Base-by-base conservation (phyloP, 1,139 yeast species). In the Debaryomycetaceae sp. region DNA sequence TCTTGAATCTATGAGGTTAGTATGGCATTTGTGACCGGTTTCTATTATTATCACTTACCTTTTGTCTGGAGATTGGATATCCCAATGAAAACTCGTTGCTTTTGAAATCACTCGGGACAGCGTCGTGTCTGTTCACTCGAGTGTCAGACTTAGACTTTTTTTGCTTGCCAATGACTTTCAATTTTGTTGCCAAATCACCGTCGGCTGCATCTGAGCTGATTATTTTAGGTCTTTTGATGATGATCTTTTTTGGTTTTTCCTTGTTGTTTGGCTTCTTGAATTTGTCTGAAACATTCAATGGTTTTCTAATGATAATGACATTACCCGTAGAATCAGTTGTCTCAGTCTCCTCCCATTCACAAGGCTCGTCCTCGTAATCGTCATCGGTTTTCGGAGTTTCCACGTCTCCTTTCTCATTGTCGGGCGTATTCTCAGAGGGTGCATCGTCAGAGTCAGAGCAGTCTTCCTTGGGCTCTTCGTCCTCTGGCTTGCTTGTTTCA, bases 331-430 rank as follows among this genome's bases (percentile, higher is more conserved):
- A 46, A 41, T 60, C 64, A n/a, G 50, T 43, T 2, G 55, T 40
- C 38, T 60, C 56, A 34, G 53, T 55, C 47, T 62, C 66, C 46
- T 61, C 65, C 65, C 66, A 62, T 48, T 57, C 59, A 43, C 57
- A 54, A 5, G 42, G 46, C 27, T 57, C 55, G 38, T 50, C 53
- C 5, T 52, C 55, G 3, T 39, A 40, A 11, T 45, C 45, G 9
- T 41, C 39, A 14, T 38, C 34, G 14, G 44, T 40, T 9, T 45
- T 38, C 22, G 37, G 35, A 24, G 38, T 43, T 34, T 44, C 45
- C 9, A 42, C 40, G 13, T 45, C 37, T n/a, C 9, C 17, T 13
- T 14, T 9, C 22, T 8, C 17, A 3, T 13, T 35, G 22, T 13
- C 17, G 22, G 17, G 22, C 13, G 11, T 4, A 14, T 11, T 3